Percentiles rank a stretch among this genome's conserved stretches.
phyloP scores from a whole-genome alignment of 495 filamentous ascomycete species.

The Penicillium canescens region DNA sequence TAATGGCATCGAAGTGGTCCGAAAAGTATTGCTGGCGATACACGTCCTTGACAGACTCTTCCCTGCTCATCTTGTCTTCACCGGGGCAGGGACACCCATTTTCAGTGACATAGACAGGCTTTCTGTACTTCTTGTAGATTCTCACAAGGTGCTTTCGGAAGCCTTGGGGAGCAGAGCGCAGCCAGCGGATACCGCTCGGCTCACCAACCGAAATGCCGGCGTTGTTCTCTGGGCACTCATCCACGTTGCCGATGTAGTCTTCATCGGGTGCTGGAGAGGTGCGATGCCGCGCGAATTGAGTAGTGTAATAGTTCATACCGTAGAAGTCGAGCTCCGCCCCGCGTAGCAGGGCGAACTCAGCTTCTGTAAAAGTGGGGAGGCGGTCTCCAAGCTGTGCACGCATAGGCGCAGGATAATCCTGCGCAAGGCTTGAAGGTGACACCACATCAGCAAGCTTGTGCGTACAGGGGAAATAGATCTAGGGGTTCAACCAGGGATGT shows the following conservation, averaged over 20 bases:
- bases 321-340: slow-evolving; percentile 67
- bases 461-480: too few species aligned
- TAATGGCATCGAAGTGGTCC: slow-evolving; percentile 65
- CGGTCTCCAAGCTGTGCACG: slow-evolving; percentile 62
- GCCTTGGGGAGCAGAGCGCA: slow-evolving; percentile 57
- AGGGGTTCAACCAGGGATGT: too few species aligned
- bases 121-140: slow-evolving; percentile 65
- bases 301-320: slow-evolving; percentile 77
- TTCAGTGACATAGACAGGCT: slow-evolving; percentile 73
- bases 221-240: slow-evolving; percentile 60
- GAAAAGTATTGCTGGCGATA: slow-evolving; percentile 68
- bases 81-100: slow-evolving; percentile 68
- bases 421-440: slow-evolving; percentile 61
- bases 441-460: too few species aligned
- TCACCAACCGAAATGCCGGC: slow-evolving; percentile 61
- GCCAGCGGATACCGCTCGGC: slow-evolving; percentile 67
- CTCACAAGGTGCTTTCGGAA: slow-evolving; percentile 71
- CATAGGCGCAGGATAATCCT: slow-evolving; percentile 65
- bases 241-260: slow-evolving; percentile 67
- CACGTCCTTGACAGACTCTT: slow-evolving; percentile 59
- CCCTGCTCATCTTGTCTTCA: slow-evolving; percentile 64
- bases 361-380: slow-evolving; percentile 59
- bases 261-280: slow-evolving; percentile 37
- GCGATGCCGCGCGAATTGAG: slow-evolving; percentile 60
- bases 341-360: slow-evolving; percentile 57